Conservation (phyloP, 2,329 filamentous ascomycete genomes). For the Conoideocrella luteorostrata region DNA sequence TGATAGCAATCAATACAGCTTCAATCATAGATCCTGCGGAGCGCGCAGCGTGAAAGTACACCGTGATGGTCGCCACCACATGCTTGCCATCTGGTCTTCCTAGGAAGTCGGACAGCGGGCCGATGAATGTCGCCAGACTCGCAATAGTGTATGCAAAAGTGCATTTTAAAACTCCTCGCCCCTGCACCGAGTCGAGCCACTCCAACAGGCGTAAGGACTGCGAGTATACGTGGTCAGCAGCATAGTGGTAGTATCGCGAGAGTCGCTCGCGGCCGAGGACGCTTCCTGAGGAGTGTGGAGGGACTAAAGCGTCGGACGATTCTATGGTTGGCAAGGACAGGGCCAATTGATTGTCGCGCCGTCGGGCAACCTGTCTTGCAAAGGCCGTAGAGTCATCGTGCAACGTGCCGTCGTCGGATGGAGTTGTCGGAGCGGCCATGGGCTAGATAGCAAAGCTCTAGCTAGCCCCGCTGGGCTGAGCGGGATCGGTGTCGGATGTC, state of each 20-base stretch:
- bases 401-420: conserved; percentile 7
- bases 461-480: not conserved
- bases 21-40: conserved; percentile 81
- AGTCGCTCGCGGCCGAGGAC: not conserved
- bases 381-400: conserved; percentile 3
- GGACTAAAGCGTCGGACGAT: not conserved
- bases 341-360: not conserved
- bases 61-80: conserved; percentile 80
- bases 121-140: conserved; percentile 74
- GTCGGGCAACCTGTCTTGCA: not conserved
- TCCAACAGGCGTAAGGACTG: conserved; percentile 1
- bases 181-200: conserved; percentile 62
- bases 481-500: not conserved
- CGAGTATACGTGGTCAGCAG: not conserved
- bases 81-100: conserved; percentile 83
- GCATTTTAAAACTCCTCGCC: conserved; percentile 76
- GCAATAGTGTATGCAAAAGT: conserved; percentile 78
- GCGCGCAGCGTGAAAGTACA: conserved; percentile 83
- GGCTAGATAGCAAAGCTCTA: not conserved
- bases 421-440: conserved; percentile 3
- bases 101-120: conserved; percentile 62
- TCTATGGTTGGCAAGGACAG: not conserved
- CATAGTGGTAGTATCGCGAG: not conserved
- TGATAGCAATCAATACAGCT: conserved; percentile 64
- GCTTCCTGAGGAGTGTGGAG: not conserved